Evolutionary conservation across 805 yeast genomes (phyloP).

Genomic region (Kuraishia floccosa): DNA sequence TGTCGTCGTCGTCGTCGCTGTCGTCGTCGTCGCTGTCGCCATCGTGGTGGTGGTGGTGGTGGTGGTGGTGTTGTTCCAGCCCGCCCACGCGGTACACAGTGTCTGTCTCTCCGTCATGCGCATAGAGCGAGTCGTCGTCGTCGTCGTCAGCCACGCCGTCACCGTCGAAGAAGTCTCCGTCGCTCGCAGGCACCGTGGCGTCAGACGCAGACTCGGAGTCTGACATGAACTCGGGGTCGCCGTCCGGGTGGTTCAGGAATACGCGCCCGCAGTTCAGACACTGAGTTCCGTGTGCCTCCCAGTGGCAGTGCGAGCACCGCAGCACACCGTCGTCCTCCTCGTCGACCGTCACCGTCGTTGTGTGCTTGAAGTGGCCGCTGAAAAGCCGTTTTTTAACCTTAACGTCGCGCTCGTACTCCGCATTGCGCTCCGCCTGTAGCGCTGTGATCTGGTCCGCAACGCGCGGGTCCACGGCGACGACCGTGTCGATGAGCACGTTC

Average conservation of each 20-base stretch:
- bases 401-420: constrained; percentile 26
- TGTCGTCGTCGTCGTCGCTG: background rate
- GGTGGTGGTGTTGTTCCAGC: background rate
- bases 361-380: constrained; percentile 34
- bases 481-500: constrained; percentile 26
- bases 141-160: background rate
- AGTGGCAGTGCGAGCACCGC: constrained; percentile 65
- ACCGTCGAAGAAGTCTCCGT: background rate
- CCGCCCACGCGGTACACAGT: background rate
- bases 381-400: constrained; percentile 23
- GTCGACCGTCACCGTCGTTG: constrained; percentile 38
- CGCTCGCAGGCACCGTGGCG: background rate
- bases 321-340: constrained; percentile 65
- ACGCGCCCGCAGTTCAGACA: constrained; percentile 61
- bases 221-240: constrained; percentile 3
- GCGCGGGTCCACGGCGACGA: constrained; percentile 15
- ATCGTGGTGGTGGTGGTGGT: background rate
- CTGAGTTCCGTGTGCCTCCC: constrained; percentile 63
- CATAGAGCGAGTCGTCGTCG: background rate
- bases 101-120: background rate
- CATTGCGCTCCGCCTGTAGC: constrained; percentile 16
- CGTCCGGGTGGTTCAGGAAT: constrained; percentile 15
- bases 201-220: background rate
- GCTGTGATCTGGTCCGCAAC: constrained; percentile 8
- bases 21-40: background rate